Evolutionary conservation across 2,329 filamentous ascomycete genomes (phyloP).

Genomic region (Scedosporium dehoogii): DNA sequence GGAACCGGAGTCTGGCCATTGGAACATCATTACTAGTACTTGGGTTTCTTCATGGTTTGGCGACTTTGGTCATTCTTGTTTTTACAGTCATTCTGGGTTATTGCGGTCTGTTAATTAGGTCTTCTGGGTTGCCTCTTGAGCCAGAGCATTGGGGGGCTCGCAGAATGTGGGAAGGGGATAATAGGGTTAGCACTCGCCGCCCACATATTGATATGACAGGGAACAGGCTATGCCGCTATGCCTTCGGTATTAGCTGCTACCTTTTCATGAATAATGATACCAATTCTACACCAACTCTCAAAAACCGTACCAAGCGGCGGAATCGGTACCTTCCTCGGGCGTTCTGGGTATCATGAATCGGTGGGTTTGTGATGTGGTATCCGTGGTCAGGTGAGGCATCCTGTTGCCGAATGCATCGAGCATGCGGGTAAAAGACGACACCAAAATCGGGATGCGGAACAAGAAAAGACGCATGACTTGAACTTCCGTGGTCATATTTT

Average conservation of each 20-base stretch:
- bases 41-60: neutral
- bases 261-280: neutral
- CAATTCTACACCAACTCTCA: neutral
- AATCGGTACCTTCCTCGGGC: no score
- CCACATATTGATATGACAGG: no score
- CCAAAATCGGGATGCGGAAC: neutral
- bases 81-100: neutral
- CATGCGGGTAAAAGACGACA: neutral
- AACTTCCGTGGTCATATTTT: constrained; percentile 7
- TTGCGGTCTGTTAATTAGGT: no score
- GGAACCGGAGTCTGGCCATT: neutral
- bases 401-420: no score
- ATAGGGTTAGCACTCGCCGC: no score
- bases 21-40: neutral
- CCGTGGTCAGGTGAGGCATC: neutral
- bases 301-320: no score
- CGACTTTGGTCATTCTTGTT: neutral
- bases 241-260: neutral
- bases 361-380: neutral
- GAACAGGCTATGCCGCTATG: no score
- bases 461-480: neutral
- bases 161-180: no score
- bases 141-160: no score
- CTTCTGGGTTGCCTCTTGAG: no score
- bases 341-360: no score